Conservation (phyloP, 2,329 filamentous ascomycete species). For the Thermothelomyces thermophilus region DNA sequence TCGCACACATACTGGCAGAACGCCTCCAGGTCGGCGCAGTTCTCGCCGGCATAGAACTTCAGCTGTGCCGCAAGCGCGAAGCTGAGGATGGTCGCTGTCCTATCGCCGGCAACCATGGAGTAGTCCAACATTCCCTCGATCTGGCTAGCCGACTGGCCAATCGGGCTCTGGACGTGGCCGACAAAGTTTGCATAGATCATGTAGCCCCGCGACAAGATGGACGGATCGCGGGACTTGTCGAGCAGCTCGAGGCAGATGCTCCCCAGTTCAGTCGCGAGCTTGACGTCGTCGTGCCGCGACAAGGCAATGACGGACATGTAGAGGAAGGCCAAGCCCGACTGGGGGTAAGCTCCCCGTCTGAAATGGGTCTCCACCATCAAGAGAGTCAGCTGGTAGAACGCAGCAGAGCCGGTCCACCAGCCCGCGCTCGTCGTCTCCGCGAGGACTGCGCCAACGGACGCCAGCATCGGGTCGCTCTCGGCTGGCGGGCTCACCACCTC, state of each 20-base stretch:
- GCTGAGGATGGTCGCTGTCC: conserved; percentile 64
- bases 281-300: conserved; percentile 63
- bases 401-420: conserved; percentile 65
- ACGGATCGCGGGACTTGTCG: conserved; percentile 55
- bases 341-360: conserved; percentile 57
- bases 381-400: conserved; percentile 66
- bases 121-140: conserved; percentile 62
- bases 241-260: conserved; percentile 58
- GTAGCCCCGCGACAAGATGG: conserved; percentile 60
- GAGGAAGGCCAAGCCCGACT: conserved; percentile 62
- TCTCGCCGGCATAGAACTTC: conserved; percentile 63
- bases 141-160: conserved; percentile 50
- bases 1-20: conserved; percentile 67
- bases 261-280: conserved; percentile 60
- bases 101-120: conserved; percentile 60
- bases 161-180: conserved; percentile 60
- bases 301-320: conserved; percentile 62
- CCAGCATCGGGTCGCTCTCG: conserved; percentile 46
- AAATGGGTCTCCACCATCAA: conserved; percentile 62
- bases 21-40: conserved; percentile 61
- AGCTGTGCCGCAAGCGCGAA: conserved; percentile 61
- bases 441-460: conserved; percentile 62
- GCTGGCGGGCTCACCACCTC: conserved; percentile 39
- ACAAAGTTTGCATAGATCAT: conserved; percentile 65
- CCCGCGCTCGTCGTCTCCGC: conserved; percentile 63